Conservation (phyloP, 2,329 filamentous ascomycete genomes). For the Lizonia empirigonia region DNA sequence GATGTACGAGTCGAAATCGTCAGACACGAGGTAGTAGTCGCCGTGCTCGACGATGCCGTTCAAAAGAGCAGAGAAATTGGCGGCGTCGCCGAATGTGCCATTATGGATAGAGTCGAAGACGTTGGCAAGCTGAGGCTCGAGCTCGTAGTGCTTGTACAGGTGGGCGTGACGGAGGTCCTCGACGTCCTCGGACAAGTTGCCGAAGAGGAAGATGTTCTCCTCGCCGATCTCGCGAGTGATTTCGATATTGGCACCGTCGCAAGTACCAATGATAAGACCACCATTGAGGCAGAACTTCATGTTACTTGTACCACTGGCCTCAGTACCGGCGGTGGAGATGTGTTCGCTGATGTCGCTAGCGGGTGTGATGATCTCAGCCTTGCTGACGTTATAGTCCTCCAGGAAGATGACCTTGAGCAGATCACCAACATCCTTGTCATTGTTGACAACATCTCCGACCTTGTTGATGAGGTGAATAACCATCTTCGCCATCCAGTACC, state of each 20-base stretch:
- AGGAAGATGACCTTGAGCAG: slow-evolving; percentile 96
- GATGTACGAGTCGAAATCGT: slow-evolving; percentile 95
- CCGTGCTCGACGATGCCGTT: slow-evolving; percentile 88
- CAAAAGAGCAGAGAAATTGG: slow-evolving; percentile 81
- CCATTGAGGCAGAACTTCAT: slow-evolving; percentile 99
- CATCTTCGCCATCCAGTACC: slow-evolving; percentile 99
- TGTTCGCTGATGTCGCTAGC: slow-evolving; percentile 97
- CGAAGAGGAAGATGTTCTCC: slow-evolving; percentile 98
- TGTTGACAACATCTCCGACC: slow-evolving; percentile 88
- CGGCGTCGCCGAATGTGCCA: slow-evolving; percentile 78
- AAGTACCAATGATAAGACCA: slow-evolving; percentile 95
- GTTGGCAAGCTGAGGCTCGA: slow-evolving; percentile 76
- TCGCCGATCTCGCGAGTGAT: slow-evolving; percentile 97
- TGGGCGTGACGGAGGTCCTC: slow-evolving; percentile 93
- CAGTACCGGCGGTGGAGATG: slow-evolving; percentile 96
- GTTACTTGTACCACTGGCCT: slow-evolving; percentile 88
- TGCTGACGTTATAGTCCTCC: slow-evolving; percentile 99
- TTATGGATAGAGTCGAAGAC: slow-evolving; percentile 85
- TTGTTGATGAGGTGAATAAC: slow-evolving; percentile 96
- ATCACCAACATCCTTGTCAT: slow-evolving; percentile 88
- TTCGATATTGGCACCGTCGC: slow-evolving; percentile 97
- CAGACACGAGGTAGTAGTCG: slow-evolving; percentile 96
- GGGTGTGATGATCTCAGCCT: slow-evolving; percentile 94
- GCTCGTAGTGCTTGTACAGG: slow-evolving; percentile 77
- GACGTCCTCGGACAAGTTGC: slow-evolving; percentile 92